These are phyloP conservation scores for Didymella lethalis DNA, from an alignment of 2,329 filamentous ascomycete species.

Conservation along the genomic window DNA sequence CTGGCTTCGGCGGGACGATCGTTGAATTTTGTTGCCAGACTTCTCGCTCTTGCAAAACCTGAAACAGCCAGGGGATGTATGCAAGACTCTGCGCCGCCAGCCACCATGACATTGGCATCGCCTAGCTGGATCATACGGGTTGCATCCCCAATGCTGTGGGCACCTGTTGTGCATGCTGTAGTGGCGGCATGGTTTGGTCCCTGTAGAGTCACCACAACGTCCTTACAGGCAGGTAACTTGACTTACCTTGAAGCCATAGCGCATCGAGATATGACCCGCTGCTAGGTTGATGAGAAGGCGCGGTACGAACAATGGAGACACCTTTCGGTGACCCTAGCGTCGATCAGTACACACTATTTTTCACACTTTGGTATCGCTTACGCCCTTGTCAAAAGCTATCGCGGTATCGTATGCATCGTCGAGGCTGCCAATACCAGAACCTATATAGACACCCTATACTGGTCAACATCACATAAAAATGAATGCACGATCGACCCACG, in stretches of 20 bases:
- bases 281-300: conserved; percentile 93
- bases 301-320: conserved; percentile 92
- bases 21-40: conserved; percentile 83
- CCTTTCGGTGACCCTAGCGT: conserved; percentile 83
- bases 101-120: conserved; percentile 93
- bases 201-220: conserved; percentile 45
- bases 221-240: neutral
- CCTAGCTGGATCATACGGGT: conserved; percentile 90
- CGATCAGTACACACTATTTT: neutral
- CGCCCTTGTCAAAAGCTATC: conserved; percentile 75
- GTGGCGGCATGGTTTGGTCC: conserved; percentile 93
- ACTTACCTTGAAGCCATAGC: conserved; percentile 74
- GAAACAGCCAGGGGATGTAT: conserved; percentile 93
- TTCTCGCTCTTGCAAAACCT: conserved; percentile 87
- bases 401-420: conserved; percentile 89
- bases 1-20: conserved; percentile 74
- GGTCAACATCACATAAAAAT: conserved; percentile 14
- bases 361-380: conserved; percentile 53
- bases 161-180: conserved; percentile 94
- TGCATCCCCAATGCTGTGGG: conserved; percentile 93
- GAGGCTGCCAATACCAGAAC: conserved; percentile 93
- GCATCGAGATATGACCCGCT: conserved; percentile 94
- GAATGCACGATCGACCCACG: conserved; percentile 48
- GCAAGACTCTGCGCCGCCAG: conserved; percentile 94
- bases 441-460: conserved; percentile 80